Evolutionary conservation across 1,284 basidiomycete genomes (phyloP).

Genomic region (Chondrostereum purpureum): DNA sequence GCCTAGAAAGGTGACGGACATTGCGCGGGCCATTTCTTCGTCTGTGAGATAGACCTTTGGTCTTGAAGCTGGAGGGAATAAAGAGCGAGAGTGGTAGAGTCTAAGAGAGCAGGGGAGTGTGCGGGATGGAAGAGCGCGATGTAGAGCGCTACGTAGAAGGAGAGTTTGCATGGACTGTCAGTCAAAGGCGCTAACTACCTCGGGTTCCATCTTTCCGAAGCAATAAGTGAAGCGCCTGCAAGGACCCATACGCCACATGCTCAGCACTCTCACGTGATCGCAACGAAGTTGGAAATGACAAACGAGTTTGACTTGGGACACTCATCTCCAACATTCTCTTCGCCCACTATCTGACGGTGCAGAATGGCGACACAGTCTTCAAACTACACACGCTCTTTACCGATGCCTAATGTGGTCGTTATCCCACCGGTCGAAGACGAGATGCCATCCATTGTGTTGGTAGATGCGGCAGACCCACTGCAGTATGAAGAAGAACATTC

Average conservation of each 20-base stretch:
- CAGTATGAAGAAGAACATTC: constrained; percentile 10
- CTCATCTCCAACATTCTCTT: not conserved
- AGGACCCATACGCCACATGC: not conserved
- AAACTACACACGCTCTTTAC: constrained; percentile 16
- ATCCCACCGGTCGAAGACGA: constrained; percentile 68
- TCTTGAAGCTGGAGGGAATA: not conserved
- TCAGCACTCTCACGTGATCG: not conserved
- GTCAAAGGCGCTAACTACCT: not conserved
- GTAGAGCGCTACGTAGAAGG: not conserved
- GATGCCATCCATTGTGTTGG: constrained; percentile 56
- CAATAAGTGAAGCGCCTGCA: not conserved
- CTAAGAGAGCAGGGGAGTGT: too few species aligned
- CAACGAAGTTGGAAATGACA: not conserved
- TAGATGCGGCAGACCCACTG: constrained; percentile 43
- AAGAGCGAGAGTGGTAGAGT: too few species aligned
- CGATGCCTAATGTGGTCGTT: constrained; percentile 60
- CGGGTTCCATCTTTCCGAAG: not conserved
- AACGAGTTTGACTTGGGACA: too few species aligned
- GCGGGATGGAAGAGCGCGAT: not conserved
- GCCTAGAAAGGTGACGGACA: constrained; percentile 60
- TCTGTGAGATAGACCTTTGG: not conserved
- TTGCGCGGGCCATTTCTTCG: constrained; percentile 17
- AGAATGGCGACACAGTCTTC: constrained; percentile 1
- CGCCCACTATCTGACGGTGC: not conserved
- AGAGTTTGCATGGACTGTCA: not conserved